Evolutionary conservation across 345 rosid genomes (phyloP), one percentile per base, ranked within the genome.

Genomic region (Citrus glauca): DNA sequence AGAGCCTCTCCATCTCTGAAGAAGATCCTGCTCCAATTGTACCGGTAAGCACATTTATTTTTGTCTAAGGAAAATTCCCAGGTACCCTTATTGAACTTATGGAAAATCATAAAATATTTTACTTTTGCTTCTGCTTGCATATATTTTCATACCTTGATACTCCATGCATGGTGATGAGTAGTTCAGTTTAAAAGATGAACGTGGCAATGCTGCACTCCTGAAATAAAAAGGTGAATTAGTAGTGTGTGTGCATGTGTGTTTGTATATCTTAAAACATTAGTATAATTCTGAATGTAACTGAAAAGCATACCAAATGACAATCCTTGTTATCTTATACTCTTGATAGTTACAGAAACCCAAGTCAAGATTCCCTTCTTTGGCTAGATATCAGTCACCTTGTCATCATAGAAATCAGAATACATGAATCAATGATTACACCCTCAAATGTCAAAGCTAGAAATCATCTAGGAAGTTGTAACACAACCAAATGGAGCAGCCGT

Each of bases 1-100:
- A 86, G 90, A 81, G 87, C 85, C n/a, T 88, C 91, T 8, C 93
- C 91, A 2, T 88, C 91, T 25, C 71, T 90, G 37, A 85, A 83
- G 82, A 82, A 88, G 73, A 80, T 84, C 61, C 81, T 90, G 82
- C 86, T 86, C 82, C 77, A 77, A 71, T 32, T 90, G 27, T 76
- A 86, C 61, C 75, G 83, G 88, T 90, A 77, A 77, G 82, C 63
- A 22, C 63, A 2, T 22, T 38, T 33, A 32, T 45, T 32, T n/a
- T 22, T 72, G 66, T 32, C 24, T 19, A 32, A 7, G 42, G 45
- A 66, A 66, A 66, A 66, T 66, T 5, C 69, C 57, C 57, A 53
- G 57, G 17, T 45, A 45, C 50, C 50, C 14, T 3, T 11, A 4
- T 45, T 13, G 50, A 45, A 45, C 50, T 45, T 45, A 45, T 45